Evolutionary conservation across 2,329 filamentous ascomycete genomes (phyloP), one percentile per base, ranked within the genome.

Genomic region (Corinectria fuckeliana): DNA sequence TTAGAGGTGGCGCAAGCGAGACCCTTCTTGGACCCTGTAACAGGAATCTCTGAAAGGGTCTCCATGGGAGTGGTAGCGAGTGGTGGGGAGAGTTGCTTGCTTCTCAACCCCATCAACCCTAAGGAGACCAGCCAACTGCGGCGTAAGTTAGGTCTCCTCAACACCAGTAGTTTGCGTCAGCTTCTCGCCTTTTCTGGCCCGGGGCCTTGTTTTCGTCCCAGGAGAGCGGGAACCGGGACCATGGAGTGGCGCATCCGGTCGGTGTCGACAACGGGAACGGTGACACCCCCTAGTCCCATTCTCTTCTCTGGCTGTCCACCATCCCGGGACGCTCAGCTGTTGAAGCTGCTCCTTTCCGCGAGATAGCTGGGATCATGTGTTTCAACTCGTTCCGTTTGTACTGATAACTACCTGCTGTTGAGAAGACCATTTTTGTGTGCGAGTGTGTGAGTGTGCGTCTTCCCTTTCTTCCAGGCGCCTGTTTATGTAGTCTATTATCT

Each of bases 241-340:
- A 48, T 44, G 48, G 50, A 50, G 50, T 26, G 44, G 32, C 45
- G 26, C 36, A 16, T 54, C 53, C 56, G 50, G 56, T 45, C 38
- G 56, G 56, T 55, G 50, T 50, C 54, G 50, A 38, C 45, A 38
- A 50, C 42, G 14, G 21, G 23, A 30, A 44, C 45, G 50, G 56
- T 49, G 51, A 49, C 50, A 25, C 28, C 20, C 50, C 56, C 56
- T 54, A 49, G 56, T 47, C 56, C 36, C 39, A 45, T 54, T 50
- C 18, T 23, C 50, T 59, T 59, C 50, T 50, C 56, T 39, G 25
- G 50, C 50, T 53, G 42, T 44, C 32, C 56, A 58, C 50, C 56
- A 44, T 32, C 16, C 23, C 21, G 5, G 14, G 38, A 14, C 34
- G 56, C 39, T 42, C 44, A 38, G 38, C 23, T 38, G n/a, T 34